These are phyloP conservation scores for Mycena olivaceomarginata DNA, from an alignment of 768 basidiomycete genomes.

Conservation along the genomic window DNA sequence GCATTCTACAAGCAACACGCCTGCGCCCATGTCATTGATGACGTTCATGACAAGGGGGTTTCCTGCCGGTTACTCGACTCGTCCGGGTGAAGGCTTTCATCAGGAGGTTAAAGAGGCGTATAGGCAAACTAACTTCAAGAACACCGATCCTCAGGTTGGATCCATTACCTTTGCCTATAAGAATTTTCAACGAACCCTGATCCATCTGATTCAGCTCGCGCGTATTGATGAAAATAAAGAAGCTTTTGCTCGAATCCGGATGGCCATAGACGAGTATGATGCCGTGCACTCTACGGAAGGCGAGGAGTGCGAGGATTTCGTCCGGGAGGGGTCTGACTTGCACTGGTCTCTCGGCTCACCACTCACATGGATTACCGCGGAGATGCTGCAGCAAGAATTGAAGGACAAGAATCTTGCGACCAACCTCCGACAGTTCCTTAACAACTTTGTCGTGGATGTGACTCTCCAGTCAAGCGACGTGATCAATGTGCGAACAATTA, in stretches of 20 bases:
- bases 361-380: no score
- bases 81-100: constrained; percentile 2
- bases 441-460: background rate
- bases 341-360: no score
- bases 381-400: no score
- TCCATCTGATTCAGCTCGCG: background rate
- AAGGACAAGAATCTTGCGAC: background rate
- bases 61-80: background rate
- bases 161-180: background rate
- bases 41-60: background rate
- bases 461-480: background rate
- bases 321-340: no score
- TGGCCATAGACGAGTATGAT: constrained; percentile 7
- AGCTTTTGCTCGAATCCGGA: constrained; percentile 11
- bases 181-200: background rate
- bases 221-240: constrained; percentile 17
- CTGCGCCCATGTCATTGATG: background rate
- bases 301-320: no score
- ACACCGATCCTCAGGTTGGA: constrained; percentile 6
- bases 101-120: constrained; percentile 7
- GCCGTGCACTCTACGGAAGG: background rate
- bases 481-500: background rate
- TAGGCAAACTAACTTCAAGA: background rate
- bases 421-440: background rate
- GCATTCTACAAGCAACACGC: no score